Evolutionary conservation across 305 asterid genomes (phyloP).

Genomic region (Stenogyne calaminthoides): DNA sequence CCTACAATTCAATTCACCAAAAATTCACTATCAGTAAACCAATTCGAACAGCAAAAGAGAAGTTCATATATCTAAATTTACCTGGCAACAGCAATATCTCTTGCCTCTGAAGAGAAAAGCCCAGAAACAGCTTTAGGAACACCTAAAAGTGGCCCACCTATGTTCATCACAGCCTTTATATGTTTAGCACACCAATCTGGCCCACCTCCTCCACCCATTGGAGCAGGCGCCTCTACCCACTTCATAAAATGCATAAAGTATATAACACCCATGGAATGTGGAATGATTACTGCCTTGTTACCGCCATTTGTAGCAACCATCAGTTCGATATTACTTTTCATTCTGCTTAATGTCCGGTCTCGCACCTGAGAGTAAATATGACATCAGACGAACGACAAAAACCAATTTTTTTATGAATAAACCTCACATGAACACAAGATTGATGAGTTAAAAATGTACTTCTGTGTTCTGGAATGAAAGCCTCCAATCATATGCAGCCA

Average conservation of each 20-base stretch:
- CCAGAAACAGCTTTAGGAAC: conserved; percentile 68
- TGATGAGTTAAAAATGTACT: conserved; percentile 42
- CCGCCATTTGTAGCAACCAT: conserved; percentile 84
- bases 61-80: conserved; percentile 3
- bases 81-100: conserved; percentile 65
- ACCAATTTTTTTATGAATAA: conserved; percentile 13
- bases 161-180: conserved; percentile 82
- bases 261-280: conserved; percentile 93
- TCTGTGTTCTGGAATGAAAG: conserved; percentile 96
- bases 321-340: conserved; percentile 79
- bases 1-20: conserved; percentile 42
- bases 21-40: background rate
- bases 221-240: conserved; percentile 94
- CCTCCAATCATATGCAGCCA: conserved; percentile 99
- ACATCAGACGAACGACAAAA: conserved; percentile 6
- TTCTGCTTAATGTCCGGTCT: conserved; percentile 70
- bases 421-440: conserved; percentile 16
- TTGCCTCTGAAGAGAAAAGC: conserved; percentile 63
- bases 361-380: conserved; percentile 55
- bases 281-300: conserved; percentile 78
- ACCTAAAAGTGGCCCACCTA: conserved; percentile 82
- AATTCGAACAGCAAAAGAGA: background rate
- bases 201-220: conserved; percentile 97
- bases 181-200: conserved; percentile 92
- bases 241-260: conserved; percentile 93